Evolutionary conservation across 106 monocot species (phyloP), one percentile per base, ranked within the genome.

Genomic region (Phalaenopsis aphrodite): DNA sequence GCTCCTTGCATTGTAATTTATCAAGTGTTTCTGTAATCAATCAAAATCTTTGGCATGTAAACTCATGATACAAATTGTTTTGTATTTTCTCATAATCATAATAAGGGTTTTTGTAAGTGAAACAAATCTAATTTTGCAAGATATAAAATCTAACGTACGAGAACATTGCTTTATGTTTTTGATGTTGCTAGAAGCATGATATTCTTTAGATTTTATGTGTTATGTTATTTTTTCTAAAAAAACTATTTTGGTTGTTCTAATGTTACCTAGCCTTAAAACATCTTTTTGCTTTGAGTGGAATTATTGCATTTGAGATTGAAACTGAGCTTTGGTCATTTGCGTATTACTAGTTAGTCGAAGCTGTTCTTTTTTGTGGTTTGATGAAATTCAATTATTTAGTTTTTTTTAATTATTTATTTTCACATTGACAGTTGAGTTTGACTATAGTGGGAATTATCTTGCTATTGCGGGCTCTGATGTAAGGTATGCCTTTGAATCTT

Each of bases 391-490:
- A 2, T 74, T 74, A 18, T 74, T 74, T 43, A 10, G 19, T 18
- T 4, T 72, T 72, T 30, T 2, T 66, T 21, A 4, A 6, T 66
- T 3, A n/a, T 23, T 12, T 4, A 7, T 66, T 66, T 66, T 45
- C 6, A 45, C 43, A 4, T 66, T 69, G 69, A 19, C 90, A 93
- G 96, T 96, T 82, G 89, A 92, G 39, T 92, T 92, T 42, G 92
- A 92, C 75, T 87, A 82, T 56, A 92, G 92, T 48, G 92, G 92
- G 23, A 92, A 81, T 75, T 92, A 92, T 81, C 88, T 96, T 75
- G 90, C 90, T 52, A 83, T 96, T 75, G 90, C 88, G 17, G 93
- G 96, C 46, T 88, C 96, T 37, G 96, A 96, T 78, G 88, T 85
- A 78, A 93, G 96, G 96, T 95, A 76, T 79, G 39, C 17, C 48